Evolutionary conservation across 352 stramenopile species (phyloP).

Genomic region (Pythium oligandrum): DNA sequence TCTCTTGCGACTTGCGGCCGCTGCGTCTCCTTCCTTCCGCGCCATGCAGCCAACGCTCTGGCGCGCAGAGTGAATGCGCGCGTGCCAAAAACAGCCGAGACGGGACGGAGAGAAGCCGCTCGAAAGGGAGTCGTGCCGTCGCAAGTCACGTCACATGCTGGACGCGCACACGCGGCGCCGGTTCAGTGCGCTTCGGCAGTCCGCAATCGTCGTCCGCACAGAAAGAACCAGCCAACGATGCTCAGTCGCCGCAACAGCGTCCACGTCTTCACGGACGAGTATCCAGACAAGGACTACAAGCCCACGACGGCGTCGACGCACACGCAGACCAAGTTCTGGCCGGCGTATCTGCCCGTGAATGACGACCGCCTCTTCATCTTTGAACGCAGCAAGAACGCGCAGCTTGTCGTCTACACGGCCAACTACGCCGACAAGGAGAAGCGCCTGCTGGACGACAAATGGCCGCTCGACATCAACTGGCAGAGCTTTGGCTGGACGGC

Average conservation of each 20-base stretch:
- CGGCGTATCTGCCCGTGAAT: constrained; percentile 50
- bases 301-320: constrained; percentile 54
- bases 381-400: constrained; percentile 77
- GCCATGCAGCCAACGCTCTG: no score
- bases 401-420: constrained; percentile 72
- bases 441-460: constrained; percentile 50
- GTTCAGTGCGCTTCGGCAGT: no score
- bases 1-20: no score
- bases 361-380: constrained; percentile 69
- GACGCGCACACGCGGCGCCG: no score
- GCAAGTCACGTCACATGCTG: no score
- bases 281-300: constrained; percentile 63
- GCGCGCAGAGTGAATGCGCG: no score
- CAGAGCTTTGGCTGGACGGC: constrained; percentile 75
- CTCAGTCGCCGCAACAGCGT: constrained; percentile 9
- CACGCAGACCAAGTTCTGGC: constrained; percentile 61
- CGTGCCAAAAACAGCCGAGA: no score
- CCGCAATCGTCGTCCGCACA: no score
- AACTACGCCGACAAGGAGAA: constrained; percentile 51
- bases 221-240: no score
- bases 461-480: constrained; percentile 77
- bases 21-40: no score
- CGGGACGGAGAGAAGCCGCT: no score
- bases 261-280: constrained; percentile 63
- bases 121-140: no score